phyloP scores from a whole-genome alignment of 2,329 filamentous ascomycete species.

The Verticillium klebahnii region DNA sequence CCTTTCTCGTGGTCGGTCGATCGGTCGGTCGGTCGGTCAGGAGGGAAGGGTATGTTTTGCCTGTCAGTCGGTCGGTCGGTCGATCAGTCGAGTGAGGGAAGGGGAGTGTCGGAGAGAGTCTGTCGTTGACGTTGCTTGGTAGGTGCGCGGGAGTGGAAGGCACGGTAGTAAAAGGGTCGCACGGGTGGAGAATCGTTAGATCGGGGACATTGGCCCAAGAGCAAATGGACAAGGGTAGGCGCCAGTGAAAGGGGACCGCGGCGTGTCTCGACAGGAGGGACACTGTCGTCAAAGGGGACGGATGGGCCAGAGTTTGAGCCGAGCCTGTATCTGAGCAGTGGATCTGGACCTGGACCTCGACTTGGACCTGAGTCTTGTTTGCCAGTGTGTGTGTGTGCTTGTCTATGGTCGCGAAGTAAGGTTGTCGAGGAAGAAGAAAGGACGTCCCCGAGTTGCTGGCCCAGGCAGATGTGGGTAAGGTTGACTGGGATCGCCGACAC shows the following conservation, averaged over 20 bases:
- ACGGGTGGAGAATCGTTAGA: constrained; percentile 2
- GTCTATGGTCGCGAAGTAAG: background rate
- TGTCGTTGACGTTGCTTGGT: constrained; percentile 1
- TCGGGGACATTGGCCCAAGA: background rate
- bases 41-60: background rate
- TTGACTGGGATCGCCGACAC: background rate
- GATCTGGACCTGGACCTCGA: background rate
- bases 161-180: constrained; percentile 1
- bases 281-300: background rate
- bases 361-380: background rate
- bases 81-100: background rate
- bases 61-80: background rate
- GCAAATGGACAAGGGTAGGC: background rate
- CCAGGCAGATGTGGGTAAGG: background rate
- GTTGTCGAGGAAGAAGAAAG: background rate
- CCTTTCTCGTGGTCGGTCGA: background rate
- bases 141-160: background rate
- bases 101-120: background rate
- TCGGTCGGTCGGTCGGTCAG: background rate
- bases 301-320: background rate
- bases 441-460: background rate
- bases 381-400: background rate
- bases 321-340: background rate
- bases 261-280: background rate
- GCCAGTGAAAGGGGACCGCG: background rate